Evolutionary conservation across 305 asterid species (phyloP).

Genomic region (Solanum aculeatissimum): DNA sequence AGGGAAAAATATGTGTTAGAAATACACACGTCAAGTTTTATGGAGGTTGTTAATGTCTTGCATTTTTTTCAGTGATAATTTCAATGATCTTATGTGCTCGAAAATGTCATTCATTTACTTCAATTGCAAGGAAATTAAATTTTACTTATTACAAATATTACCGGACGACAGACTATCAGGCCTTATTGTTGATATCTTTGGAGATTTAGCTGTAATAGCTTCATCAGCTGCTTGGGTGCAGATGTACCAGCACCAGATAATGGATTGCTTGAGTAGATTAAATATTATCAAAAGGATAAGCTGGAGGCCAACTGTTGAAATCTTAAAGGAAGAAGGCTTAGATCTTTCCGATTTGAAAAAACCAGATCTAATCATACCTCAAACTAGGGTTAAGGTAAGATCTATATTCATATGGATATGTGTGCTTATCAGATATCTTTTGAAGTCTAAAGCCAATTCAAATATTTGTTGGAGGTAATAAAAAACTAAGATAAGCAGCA

Average conservation of each 20-base stretch:
- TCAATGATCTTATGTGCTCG: background rate
- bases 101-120: background rate
- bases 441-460: background rate
- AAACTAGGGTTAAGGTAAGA: slow-evolving; percentile 52
- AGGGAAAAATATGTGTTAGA: background rate
- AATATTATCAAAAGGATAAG: slow-evolving; percentile 45
- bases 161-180: slow-evolving; percentile 71
- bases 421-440: background rate
- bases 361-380: slow-evolving; percentile 26
- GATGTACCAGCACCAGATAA: slow-evolving; percentile 70
- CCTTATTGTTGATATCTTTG: slow-evolving; percentile 79
- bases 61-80: background rate
- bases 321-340: slow-evolving; percentile 93
- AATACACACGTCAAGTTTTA: background rate
- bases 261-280: slow-evolving; percentile 33
- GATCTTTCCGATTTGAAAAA: slow-evolving; percentile 35
- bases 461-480: background rate
- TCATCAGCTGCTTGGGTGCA: slow-evolving; percentile 99
- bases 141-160: background rate
- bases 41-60: background rate
- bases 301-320: slow-evolving; percentile 85
- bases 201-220: slow-evolving; percentile 89
- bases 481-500: background rate
- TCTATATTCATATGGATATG: background rate
- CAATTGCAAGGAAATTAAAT: background rate